Evolutionary conservation across 768 basidiomycete species (phyloP), one percentile per base, ranked within the genome.

Genomic region (Mycena rosella): DNA sequence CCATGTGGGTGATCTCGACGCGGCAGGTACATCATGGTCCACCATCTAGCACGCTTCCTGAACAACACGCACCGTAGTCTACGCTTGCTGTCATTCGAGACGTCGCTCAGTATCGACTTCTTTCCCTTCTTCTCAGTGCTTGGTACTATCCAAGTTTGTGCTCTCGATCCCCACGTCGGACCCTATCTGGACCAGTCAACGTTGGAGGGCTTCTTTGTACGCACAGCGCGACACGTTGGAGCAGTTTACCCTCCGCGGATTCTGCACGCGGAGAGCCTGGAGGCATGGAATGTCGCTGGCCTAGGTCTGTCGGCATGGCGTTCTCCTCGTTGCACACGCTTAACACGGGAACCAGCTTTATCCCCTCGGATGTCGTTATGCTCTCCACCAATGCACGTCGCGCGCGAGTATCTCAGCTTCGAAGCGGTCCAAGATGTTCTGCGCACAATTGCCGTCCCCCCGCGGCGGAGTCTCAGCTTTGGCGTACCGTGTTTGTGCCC

Each of bases 21-120:
- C 56, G 13, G 60, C 56, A 0, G 67, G 18, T 63, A 63, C 61
- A 55, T 55, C 42, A 63, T 68, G 60, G 49, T 53, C 20, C 67
- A 68, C 34, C 67, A 63, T 38, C 42, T 63, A 8, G 55, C 61
- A 13, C 67, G 67, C 17, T 68, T 68, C 48, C 40, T 68, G 3
- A 68, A 68, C 61, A 68, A 68, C 42, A 20, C 22, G 17, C 48
- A 68, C 22, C 32, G 27, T 22, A 68, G 44, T 27, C 67, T 68
- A 10, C 61, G 34, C 15, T 58, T 51, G 13, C 22, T 68, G n/a
- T 63, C 61, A n/a, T 63, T 68, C 51, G 61, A 68, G 57, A 68
- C 67, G 45, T 68, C 67, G 11, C 67, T 68, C 49, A 22, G 3
- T 20, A 32, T 26, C 22, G 67, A 68, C 52, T 68, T 59, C 14